These are phyloP conservation scores for Euphorbia peplus DNA, from an alignment of 345 rosid species.

Conservation along the genomic window DNA sequence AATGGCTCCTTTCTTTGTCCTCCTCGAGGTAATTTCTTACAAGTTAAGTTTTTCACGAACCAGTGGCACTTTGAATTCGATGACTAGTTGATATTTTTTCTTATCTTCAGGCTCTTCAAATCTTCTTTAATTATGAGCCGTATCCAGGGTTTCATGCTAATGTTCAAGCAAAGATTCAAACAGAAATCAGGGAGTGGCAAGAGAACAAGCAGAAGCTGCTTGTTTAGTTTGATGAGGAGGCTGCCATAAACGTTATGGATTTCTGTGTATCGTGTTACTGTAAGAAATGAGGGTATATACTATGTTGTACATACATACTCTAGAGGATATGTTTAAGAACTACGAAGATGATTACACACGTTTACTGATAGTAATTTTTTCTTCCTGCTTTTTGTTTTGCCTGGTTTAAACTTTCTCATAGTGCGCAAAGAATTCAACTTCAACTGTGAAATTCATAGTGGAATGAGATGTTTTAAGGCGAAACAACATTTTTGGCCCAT, in stretches of 20 bases:
- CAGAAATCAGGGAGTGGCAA: constrained; percentile 42
- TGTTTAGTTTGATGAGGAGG: constrained; percentile 12
- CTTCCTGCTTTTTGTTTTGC: background rate
- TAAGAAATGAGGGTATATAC: background rate
- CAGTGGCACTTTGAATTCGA: background rate
- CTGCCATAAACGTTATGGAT: background rate
- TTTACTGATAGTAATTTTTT: background rate
- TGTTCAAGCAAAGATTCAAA: constrained; percentile 41
- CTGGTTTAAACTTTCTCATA: background rate
- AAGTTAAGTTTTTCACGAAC: background rate
- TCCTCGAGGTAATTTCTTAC: constrained; percentile 47
- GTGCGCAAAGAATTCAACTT: background rate
- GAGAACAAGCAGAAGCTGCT: constrained; percentile 45
- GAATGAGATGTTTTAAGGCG: background rate
- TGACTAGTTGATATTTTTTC: constrained; percentile 9
- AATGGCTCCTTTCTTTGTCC: constrained; percentile 68
- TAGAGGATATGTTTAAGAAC: background rate
- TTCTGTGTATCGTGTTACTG: background rate
- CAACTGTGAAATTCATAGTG: background rate
- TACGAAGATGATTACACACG: background rate
- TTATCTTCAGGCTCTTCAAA: constrained; percentile 45
- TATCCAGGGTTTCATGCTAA: constrained; percentile 47
- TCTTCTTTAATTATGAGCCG: constrained; percentile 47
- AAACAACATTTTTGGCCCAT: no score
- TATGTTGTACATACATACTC: background rate